These are phyloP conservation scores for Austroboletus novae-zelandiae DNA, from an alignment of 1,284 basidiomycete species.

Conservation along the genomic window DNA sequence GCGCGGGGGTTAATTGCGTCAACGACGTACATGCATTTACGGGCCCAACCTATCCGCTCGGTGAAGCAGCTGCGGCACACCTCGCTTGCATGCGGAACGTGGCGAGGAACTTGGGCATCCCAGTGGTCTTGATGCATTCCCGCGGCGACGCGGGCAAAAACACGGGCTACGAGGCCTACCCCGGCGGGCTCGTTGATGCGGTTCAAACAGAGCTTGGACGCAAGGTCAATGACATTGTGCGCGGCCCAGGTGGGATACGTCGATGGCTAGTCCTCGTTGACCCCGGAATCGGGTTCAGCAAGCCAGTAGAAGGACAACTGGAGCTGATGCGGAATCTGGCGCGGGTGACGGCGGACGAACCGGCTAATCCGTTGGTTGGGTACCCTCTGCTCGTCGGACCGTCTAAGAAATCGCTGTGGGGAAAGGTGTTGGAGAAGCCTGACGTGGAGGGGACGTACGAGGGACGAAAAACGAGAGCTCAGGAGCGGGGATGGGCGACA, in stretches of 20 bases:
- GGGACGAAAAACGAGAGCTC: conserved; percentile 53
- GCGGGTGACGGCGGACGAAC: conserved; percentile 44
- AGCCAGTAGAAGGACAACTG: conserved; percentile 77
- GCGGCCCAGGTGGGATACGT: conserved; percentile 71
- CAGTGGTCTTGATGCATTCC: conserved; percentile 93
- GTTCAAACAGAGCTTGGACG: conserved; percentile 74
- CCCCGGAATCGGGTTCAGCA: conserved; percentile 96
- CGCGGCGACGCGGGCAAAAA: conserved; percentile 75
- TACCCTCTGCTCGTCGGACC: conserved; percentile 78
- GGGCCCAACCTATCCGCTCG: conserved; percentile 56
- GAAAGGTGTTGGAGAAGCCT: conserved; percentile 51
- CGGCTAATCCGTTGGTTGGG: conserved; percentile 54
- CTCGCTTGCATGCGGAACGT: conserved; percentile 63
- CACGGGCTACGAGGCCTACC: conserved; percentile 44
- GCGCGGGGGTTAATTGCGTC: conserved; percentile 88
- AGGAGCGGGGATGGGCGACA: conserved; percentile 78
- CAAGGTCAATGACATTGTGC: conserved; percentile 69
- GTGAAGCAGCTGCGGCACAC: conserved; percentile 34
- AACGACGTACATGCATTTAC: conserved; percentile 91
- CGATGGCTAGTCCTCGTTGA: conserved; percentile 92
- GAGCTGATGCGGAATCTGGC: conserved; percentile 59
- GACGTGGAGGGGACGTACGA: conserved; percentile 39
- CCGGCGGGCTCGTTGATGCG: conserved; percentile 55
- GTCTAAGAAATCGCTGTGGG: conserved; percentile 85
- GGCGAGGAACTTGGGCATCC: conserved; percentile 61